Base-by-base conservation (phyloP, 2,329 filamentous ascomycete species). In the Cladobotryum mycophilum region DNA sequence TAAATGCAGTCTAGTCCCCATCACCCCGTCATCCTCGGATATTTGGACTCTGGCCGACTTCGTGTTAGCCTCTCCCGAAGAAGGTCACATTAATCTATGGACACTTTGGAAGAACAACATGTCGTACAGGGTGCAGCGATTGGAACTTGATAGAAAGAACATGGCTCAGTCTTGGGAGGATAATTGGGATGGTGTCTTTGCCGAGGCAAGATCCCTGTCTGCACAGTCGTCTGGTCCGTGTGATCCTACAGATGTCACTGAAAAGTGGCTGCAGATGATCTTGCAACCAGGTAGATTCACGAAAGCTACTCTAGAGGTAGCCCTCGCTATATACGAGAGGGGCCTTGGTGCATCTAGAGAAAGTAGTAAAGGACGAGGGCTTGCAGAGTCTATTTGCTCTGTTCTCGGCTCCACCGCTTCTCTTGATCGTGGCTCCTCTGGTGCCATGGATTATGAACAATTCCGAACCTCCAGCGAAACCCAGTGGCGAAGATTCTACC, bases 401-500 rank as follows among this genome's bases (percentile, higher is more conserved):
- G 81, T 86, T 1, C 76, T 96, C 35, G 81, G 84, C 14, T 79
- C 82, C 6, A 86, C 86, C 11, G 82, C 88, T 13, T 76, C 80
- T 1, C 71, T 91, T 35, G 78, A 80, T 41, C 82, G 81, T 48
- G 75, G 73, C 30, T 71, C 81, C 9, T 76, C 81, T 13, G 82
- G 82, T 13, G 79, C 78, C 25, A 81, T 88, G 68, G 86, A 95
- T 61, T 89, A 88, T 58, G 82, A 86, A 20, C 78, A 84, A 51
- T 93, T 91, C 64, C 80, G 86, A 51, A 73, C 76, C 34, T 84
- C 88, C 33, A 84, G 86, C 48, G 86, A 93, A 62, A 78, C 80
- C 11, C 90, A 96, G 65, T 99, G 93, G 93, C 83, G 87, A 55
- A 82, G 88, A 46, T 95, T 95, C 67, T 96, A 90, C 71, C 84